Conservation (phyloP, 2,329 filamentous ascomycete genomes). For the Blastomyces gilchristii region DNA sequence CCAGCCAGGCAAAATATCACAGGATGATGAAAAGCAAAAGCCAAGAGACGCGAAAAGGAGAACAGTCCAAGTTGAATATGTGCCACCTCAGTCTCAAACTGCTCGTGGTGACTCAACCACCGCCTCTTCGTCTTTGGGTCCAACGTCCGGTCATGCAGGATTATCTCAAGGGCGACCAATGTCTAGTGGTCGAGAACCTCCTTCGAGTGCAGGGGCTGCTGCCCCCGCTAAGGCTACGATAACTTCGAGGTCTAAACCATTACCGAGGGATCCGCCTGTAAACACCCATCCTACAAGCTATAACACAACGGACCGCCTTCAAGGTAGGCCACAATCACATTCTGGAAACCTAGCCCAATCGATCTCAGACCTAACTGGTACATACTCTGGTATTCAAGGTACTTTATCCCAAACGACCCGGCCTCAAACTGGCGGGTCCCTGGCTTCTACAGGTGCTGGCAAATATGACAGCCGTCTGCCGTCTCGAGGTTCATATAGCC, state of each 20-base stretch:
- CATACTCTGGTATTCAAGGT: conserved; percentile 39
- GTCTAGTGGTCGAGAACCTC: conserved; percentile 37
- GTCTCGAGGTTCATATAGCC: conserved; percentile 72
- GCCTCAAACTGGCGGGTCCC: conserved; percentile 72
- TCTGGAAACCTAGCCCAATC: conserved; percentile 44
- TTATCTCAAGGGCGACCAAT: conserved; percentile 25
- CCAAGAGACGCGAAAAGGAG: conserved; percentile 72
- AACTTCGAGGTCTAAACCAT: conserved; percentile 39
- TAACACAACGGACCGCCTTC: conserved; percentile 16
- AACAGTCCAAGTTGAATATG: conserved; percentile 96
- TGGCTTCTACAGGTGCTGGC: conserved; percentile 50
- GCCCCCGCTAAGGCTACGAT: conserved; percentile 10
- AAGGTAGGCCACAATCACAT: conserved; percentile 33
- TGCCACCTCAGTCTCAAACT: conserved; percentile 79
- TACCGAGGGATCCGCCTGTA: conserved; percentile 49
- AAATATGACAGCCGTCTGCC: conserved; percentile 48
- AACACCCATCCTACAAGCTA: conserved; percentile 11
- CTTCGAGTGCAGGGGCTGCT: conserved; percentile 29
- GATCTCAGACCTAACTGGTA: conserved; percentile 48
- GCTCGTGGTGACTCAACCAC: conserved; percentile 52
- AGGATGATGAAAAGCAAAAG: conserved; percentile 43
- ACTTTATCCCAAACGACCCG: conserved; percentile 42
- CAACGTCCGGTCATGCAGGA: conserved; percentile 16
- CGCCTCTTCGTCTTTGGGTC: conserved; percentile 22
- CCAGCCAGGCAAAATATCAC: conserved; percentile 65